A percentile compares a stretch with the other conserved stretches of the same genome.
Evolutionary conservation across 306 rosid genomes (phyloP).

Genomic region (Pyrus bretschneideri): DNA sequence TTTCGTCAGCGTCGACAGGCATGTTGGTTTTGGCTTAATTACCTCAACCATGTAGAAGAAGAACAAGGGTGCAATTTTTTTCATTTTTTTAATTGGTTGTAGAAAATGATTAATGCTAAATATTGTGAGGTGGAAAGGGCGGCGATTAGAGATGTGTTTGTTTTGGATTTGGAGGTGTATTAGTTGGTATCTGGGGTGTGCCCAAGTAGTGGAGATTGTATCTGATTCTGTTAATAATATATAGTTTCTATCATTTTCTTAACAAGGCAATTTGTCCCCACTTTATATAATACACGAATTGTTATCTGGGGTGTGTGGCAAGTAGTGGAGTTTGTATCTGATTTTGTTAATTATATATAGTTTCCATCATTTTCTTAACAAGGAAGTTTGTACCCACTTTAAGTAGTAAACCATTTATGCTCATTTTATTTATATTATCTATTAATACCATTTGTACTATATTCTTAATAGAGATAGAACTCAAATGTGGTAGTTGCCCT

Average conservation of each 20-base stretch:
- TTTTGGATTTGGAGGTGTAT: neutral
- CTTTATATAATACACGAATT: neutral
- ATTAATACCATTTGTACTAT: too few relatives aligned
- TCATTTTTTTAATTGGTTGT: neutral
- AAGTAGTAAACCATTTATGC: too few relatives aligned
- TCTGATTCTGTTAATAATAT: neutral
- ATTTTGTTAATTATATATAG: neutral
- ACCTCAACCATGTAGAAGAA: neutral
- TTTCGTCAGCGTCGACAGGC: neutral
- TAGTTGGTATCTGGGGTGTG: neutral
- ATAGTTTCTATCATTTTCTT: neutral
- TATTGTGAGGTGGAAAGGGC: neutral
- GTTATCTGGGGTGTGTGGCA: neutral
- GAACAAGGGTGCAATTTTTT: neutral
- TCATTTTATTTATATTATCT: too few relatives aligned
- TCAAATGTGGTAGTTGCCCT: rapidly evolving
- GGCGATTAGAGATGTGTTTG: neutral
- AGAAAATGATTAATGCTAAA: neutral
- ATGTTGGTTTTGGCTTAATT: neutral
- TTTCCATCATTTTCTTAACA: neutral
- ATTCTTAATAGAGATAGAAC: too few relatives aligned
- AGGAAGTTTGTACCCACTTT: neutral
- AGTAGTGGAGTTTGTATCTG: constrained; percentile 6
- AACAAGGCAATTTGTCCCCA: neutral
- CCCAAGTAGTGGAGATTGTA: neutral